Evolutionary conservation across 164 flowering plant species (phyloP).

Genomic region (Cinnamomum chago): DNA sequence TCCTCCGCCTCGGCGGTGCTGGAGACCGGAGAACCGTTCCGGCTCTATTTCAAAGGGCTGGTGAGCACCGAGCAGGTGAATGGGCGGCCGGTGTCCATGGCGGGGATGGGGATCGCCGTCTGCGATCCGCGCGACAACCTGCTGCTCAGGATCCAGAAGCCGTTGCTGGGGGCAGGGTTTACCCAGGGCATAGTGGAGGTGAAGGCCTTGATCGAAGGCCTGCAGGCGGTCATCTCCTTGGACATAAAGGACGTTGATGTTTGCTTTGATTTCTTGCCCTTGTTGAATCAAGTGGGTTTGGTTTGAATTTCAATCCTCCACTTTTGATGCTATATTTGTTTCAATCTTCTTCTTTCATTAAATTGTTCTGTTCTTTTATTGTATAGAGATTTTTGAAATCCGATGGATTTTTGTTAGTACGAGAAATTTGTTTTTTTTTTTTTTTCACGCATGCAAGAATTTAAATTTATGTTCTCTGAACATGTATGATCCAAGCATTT

Average conservation of each 20-base stretch:
- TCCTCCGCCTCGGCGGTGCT: neutral
- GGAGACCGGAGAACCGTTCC: conserved; percentile 15
- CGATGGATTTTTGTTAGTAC: too few relatives aligned
- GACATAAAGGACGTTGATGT: conserved; percentile 41
- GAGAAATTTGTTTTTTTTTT: too few relatives aligned
- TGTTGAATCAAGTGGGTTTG: conserved; percentile 56
- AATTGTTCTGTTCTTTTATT: too few relatives aligned
- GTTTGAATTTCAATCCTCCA: neutral
- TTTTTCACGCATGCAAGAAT: too few relatives aligned
- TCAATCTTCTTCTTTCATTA: too few relatives aligned
- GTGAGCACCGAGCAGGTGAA: conserved; percentile 39
- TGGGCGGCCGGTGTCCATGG: conserved; percentile 7
- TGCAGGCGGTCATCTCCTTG: conserved; percentile 48
- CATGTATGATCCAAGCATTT: too few relatives aligned
- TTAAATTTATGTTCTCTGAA: too few relatives aligned
- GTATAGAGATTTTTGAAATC: too few relatives aligned
- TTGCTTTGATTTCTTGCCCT: conserved; percentile 38
- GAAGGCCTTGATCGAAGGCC: conserved; percentile 66
- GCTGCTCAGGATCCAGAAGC: conserved; percentile 49
- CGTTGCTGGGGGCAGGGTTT: conserved; percentile 31
- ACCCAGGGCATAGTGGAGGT: conserved; percentile 30
- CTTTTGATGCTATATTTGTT: too few relatives aligned
- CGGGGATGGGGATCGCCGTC: conserved; percentile 55
- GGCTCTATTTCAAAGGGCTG: conserved; percentile 69
- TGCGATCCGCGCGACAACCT: conserved; percentile 48